A percentile compares a stretch with the other conserved stretches of the same genome.
phyloP scores from a whole-genome alignment of 768 basidiomycete genomes.

The Cystobasidium ongulense region DNA sequence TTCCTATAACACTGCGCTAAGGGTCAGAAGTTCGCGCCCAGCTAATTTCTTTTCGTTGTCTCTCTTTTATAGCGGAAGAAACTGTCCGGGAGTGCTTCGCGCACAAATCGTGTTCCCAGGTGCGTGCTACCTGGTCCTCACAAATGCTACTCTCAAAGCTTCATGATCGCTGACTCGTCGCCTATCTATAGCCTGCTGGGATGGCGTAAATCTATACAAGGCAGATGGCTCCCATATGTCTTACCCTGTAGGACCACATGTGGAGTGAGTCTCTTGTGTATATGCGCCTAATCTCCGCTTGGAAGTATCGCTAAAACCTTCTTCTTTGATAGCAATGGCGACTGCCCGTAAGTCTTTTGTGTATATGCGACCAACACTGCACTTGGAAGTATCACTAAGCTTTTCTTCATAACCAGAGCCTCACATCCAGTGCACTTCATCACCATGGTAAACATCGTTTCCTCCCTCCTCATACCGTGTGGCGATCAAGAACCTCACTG shows the following conservation, averaged over 20 bases:
- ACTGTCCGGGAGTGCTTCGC: slow-evolving; percentile 46
- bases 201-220: slow-evolving; percentile 45
- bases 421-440: slow-evolving; percentile 31
- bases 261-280: slow-evolving; percentile 4
- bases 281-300: too few relatives aligned
- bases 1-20: too few relatives aligned
- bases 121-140: background rate
- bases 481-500: too few relatives aligned
- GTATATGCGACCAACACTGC: too few relatives aligned
- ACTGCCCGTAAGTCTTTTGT: too few relatives aligned
- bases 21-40: too few relatives aligned
- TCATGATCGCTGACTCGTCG: too few relatives aligned
- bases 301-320: too few relatives aligned
- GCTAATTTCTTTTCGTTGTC: background rate
- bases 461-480: too few relatives aligned
- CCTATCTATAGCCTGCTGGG: slow-evolving; percentile 43
- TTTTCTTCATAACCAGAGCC: too few relatives aligned
- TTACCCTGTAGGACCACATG: slow-evolving; percentile 33
- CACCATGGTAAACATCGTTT: slow-evolving; percentile 6
- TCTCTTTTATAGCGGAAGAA: slow-evolving; percentile 37
- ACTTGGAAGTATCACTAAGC: too few relatives aligned
- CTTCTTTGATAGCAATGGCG: too few relatives aligned
- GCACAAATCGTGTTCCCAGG: slow-evolving; percentile 47
- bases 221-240: slow-evolving; percentile 47
- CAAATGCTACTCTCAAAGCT: background rate